phyloP scores from a whole-genome alignment of 2,329 filamentous ascomycete species.

The Arthrocladium fulminans region DNA sequence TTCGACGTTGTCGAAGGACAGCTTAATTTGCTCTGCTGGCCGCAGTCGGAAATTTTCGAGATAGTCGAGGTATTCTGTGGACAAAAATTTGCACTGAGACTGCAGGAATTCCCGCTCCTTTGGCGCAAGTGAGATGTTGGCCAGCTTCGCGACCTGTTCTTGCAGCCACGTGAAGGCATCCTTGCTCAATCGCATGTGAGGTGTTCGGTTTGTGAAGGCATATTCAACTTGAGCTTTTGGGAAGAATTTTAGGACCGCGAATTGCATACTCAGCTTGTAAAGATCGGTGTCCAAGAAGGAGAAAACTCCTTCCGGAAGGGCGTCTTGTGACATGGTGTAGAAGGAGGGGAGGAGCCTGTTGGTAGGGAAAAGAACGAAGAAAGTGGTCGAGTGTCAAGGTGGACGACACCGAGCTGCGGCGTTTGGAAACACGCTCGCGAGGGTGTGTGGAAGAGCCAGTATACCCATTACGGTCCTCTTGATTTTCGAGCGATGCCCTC shows the following conservation, averaged over 20 bases:
- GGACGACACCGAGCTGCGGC: no score
- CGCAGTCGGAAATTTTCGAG: conserved; percentile 72
- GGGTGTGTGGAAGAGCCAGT: no score
- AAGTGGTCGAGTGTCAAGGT: no score
- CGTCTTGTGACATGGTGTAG: background rate
- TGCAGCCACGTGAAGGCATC: conserved; percentile 78
- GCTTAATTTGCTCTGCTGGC: conserved; percentile 68
- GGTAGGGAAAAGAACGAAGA: no score
- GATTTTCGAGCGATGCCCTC: no score
- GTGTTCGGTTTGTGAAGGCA: conserved; percentile 89
- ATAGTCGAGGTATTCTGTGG: conserved; percentile 66
- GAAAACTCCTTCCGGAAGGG: conserved; percentile 60
- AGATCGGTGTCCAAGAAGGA: conserved; percentile 77
- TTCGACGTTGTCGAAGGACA: conserved; percentile 58
- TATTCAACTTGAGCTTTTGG: conserved; percentile 74
- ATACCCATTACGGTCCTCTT: no score
- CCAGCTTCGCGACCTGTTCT: conserved; percentile 75
- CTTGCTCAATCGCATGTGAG: conserved; percentile 81
- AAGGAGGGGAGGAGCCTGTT: no score
- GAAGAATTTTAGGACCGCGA: conserved; percentile 87
- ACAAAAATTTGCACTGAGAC: conserved; percentile 71
- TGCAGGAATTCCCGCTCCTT: conserved; percentile 76
- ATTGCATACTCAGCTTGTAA: conserved; percentile 99
- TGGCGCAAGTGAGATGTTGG: conserved; percentile 65
- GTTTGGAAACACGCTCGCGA: no score